phyloP scores from a whole-genome alignment of 139 green algal species.

The Chlorella sorokiniana region DNA sequence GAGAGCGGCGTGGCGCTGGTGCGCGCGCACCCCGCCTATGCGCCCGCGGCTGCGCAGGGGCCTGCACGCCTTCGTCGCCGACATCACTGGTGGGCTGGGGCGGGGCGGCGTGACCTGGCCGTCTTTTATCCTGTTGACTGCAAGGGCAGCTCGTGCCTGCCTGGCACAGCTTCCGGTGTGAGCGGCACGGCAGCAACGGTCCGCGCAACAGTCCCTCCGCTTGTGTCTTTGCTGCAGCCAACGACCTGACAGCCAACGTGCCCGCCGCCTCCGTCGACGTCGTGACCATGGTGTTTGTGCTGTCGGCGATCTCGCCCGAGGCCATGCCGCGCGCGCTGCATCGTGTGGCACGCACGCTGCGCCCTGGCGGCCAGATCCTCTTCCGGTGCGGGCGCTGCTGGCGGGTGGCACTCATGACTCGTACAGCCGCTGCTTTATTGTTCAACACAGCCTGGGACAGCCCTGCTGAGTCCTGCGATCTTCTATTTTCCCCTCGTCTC shows the following conservation, averaged over 20 bases:
- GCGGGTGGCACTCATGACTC: too few relatives aligned
- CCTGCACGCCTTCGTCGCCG: conserved; percentile 81
- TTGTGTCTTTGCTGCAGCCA: neutral
- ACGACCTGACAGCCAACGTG: conserved; percentile 28
- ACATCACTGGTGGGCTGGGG: conserved; percentile 63
- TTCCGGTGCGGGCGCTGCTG: conserved; percentile 74
- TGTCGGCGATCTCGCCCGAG: conserved; percentile 86
- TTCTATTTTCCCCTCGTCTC: neutral
- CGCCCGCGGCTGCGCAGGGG: conserved; percentile 31
- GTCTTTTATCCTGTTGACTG: too few relatives aligned
- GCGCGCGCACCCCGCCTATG: conserved; percentile 34
- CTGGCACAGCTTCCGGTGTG: too few relatives aligned
- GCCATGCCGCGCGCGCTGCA: conserved; percentile 68
- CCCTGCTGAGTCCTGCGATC: neutral
- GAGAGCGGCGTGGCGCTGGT: conserved; percentile 78
- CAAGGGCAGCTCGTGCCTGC: too few relatives aligned
- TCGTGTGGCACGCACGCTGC: conserved; percentile 63
- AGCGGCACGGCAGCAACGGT: too few relatives aligned
- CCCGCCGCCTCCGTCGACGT: conserved; percentile 53
- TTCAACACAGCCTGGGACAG: too few relatives aligned
- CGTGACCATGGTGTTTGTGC: conserved; percentile 85
- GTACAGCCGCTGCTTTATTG: too few relatives aligned
- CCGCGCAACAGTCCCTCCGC: too few relatives aligned
- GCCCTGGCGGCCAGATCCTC: conserved; percentile 68
- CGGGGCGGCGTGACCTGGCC: neutral